Evolutionary conservation across 1,284 basidiomycete species (phyloP).

Genomic region (Neotropicomus parvogracilis): DNA sequence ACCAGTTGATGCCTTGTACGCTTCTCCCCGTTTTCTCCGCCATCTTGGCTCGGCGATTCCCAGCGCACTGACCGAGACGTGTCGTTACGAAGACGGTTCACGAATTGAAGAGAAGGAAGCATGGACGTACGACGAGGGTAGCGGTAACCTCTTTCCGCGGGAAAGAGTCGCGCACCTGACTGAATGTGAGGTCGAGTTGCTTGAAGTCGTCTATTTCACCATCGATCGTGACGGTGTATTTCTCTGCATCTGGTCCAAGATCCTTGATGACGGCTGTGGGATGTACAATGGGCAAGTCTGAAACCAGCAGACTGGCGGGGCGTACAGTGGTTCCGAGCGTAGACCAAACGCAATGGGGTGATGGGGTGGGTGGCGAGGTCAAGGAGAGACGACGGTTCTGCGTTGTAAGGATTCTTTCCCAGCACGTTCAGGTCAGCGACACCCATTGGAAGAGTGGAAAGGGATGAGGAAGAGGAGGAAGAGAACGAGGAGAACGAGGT

Average conservation of each 20-base stretch:
- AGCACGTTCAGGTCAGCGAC: constrained; percentile 15
- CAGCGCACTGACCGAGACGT: constrained; percentile 73
- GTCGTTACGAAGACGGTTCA: not conserved
- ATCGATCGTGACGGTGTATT: constrained; percentile 26
- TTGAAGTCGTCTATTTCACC: constrained; percentile 18
- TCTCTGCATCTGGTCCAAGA: constrained; percentile 15
- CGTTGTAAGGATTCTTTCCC: constrained; percentile 25
- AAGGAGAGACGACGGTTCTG: constrained; percentile 26
- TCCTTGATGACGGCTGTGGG: constrained; percentile 27
- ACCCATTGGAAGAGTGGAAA: constrained; percentile 18
- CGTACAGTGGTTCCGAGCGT: constrained; percentile 32
- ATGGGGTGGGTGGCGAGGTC: constrained; percentile 26
- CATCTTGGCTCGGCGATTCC: constrained; percentile 67
- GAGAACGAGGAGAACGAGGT: not conserved
- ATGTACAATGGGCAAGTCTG: too few relatives aligned
- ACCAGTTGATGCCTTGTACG: constrained; percentile 50
- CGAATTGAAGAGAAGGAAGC: not conserved
- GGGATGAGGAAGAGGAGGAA: not conserved
- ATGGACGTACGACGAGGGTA: constrained; percentile 49
- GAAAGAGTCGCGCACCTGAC: constrained; percentile 43
- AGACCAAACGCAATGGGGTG: constrained; percentile 24
- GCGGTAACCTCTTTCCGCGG: constrained; percentile 48
- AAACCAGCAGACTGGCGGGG: not conserved
- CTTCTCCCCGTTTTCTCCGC: constrained; percentile 47
- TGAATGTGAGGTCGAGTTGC: constrained; percentile 18